Evolutionary conservation across 441 rosid species (phyloP).

Genomic region (Arabidopsis lyrata): DNA sequence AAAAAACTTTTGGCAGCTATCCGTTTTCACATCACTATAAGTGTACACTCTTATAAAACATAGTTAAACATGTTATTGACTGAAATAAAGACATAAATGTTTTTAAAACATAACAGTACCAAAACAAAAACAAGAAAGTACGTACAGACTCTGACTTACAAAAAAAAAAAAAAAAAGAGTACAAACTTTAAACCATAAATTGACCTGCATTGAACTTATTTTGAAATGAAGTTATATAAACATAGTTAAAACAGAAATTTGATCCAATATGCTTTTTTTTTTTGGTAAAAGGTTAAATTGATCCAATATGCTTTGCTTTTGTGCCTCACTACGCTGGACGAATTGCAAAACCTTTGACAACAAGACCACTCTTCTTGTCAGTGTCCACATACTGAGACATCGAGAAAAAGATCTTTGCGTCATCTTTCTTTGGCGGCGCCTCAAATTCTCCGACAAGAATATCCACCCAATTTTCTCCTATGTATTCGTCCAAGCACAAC

Average conservation of each 20-base stretch:
- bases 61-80: no score
- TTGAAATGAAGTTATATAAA: background rate
- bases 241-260: background rate
- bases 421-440: conserved; percentile 41
- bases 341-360: conserved; percentile 58
- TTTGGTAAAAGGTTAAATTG: no score
- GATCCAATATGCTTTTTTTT: background rate
- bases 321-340: conserved; percentile 43
- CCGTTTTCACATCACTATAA: no score
- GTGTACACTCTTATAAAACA: no score
- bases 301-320: background rate
- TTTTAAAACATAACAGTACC: no score
- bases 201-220: background rate
- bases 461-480: conserved; percentile 57
- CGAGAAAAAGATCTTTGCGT: conserved; percentile 50
- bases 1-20: no score
- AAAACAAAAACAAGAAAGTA: no score
- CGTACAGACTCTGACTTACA: no score
- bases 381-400: conserved; percentile 52
- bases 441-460: conserved; percentile 55
- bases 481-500: conserved; percentile 45
- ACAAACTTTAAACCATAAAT: background rate
- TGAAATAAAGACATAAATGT: no score
- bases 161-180: no score
- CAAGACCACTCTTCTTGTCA: conserved; percentile 61